phyloP scores from a whole-genome alignment of 805 yeast genomes.

The Candida piceae region DNA sequence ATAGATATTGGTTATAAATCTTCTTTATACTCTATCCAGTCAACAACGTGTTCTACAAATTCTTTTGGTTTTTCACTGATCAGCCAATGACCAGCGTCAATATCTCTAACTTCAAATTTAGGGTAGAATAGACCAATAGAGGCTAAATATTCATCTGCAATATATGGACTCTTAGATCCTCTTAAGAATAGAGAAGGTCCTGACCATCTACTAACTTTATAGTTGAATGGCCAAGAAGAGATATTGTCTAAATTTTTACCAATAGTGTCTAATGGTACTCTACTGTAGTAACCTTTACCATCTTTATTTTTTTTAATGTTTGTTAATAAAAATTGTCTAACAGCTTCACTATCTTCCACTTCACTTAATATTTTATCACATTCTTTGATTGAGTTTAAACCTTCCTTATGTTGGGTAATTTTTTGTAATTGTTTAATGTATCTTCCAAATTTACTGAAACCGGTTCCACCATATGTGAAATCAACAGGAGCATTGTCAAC shows the following conservation, averaged over 20 bases:
- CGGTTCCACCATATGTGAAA: conserved; percentile 39
- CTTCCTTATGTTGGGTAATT: conserved; percentile 39
- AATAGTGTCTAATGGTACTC: conserved; percentile 70
- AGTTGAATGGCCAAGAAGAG: conserved; percentile 72
- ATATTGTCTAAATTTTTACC: conserved; percentile 60
- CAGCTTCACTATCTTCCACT: conserved; percentile 53
- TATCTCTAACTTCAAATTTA: conserved; percentile 61
- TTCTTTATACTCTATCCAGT: conserved; percentile 48
- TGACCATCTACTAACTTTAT: conserved; percentile 47
- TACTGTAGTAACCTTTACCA: conserved; percentile 35
- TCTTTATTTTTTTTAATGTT: conserved; percentile 43
- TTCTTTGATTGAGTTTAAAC: conserved; percentile 49
- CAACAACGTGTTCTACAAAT: conserved; percentile 56
- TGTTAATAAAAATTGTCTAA: conserved; percentile 75
- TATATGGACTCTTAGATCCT: conserved; percentile 70
- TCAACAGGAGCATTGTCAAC: conserved; percentile 91
- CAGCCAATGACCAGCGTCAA: conserved; percentile 91
- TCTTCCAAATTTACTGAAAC: conserved; percentile 47
- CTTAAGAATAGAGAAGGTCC: conserved; percentile 77
- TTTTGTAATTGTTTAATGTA: conserved; percentile 61
- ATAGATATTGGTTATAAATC: conserved; percentile 11
- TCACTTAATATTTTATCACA: conserved; percentile 60
- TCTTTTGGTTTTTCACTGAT: conserved; percentile 81
- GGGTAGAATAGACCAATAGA: conserved; percentile 78
- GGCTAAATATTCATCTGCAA: conserved; percentile 76